Evolutionary conservation across 768 basidiomycete genomes (phyloP), one percentile per base, ranked within the genome.

Genomic region (Kwoniella newhampshirensis): DNA sequence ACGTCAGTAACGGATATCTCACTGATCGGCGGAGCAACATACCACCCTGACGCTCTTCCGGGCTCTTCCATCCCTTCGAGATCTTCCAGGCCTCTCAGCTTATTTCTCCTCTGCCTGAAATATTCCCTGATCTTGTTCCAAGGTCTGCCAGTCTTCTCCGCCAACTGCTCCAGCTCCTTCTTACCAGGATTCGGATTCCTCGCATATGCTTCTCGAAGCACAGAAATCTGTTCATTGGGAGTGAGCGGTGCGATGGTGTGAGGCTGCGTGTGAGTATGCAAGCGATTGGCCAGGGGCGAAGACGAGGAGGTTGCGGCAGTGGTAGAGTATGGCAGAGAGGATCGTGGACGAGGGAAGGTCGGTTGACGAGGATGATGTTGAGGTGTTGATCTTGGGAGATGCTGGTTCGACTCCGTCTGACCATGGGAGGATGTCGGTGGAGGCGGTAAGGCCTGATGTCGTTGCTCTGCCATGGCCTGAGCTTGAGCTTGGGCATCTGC

Each of bases 41-140:
- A 70, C 71, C 71, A 73, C 43, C 66, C 63, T 18, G 58, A 59
- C 11, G 71, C 71, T 32, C 71, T 49, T 20, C 63, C 67, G 2
- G 71, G 71, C 43, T 73, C 71, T 35, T 66, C 57, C 66, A 70
- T 66, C 4, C 18, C 37, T 28, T 70, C 71, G 30, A 73, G 28
- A 49, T 63, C 67, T 8, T 45, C 63, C 37, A 73, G 26, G 0
- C 71, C 71, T 46, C 71, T 59, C 48, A 70, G 42, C 63, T 73
- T 70, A 54, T 73, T 68, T 48, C 71, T 53, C 21, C 71, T 25
- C 53, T 73, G 71, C 44, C 71, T 54, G 48, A 73, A 73, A 49
- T 71, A 71, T 55, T 71, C 67, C 42, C 70, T 51, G 25, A 71
- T 66, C 54, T 68, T 73, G 28, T 48, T 60, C 66, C 66, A 70